A percentile compares a stretch with the other conserved stretches of the same genome.
phyloP scores from a whole-genome alignment of 1,284 basidiomycete species.

The Fomitopsis schrenkii region DNA sequence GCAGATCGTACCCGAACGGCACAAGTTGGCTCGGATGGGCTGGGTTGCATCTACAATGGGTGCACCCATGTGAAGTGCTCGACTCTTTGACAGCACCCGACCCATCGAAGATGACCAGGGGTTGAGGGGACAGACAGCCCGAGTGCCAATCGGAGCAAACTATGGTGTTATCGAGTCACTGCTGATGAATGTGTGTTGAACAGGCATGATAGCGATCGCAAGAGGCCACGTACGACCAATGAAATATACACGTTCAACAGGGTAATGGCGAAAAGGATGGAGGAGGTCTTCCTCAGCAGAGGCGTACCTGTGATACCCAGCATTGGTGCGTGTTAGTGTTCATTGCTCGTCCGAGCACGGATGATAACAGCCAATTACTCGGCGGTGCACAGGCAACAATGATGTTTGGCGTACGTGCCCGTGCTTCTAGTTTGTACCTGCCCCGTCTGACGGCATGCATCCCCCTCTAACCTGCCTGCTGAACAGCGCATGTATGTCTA shows the following conservation, averaged over 20 bases:
- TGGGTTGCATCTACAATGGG: not conserved
- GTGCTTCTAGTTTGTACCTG: not conserved
- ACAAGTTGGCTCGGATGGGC: not conserved
- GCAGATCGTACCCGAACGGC: not conserved
- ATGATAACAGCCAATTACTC: not conserved
- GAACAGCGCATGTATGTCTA: slow-evolving; percentile 56
- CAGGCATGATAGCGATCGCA: slow-evolving; percentile 87
- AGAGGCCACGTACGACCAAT: slow-evolving; percentile 71
- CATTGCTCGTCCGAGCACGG: not conserved
- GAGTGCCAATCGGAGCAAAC: not conserved
- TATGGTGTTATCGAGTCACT: not conserved
- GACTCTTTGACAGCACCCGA: not conserved
- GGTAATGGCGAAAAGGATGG: slow-evolving; percentile 67
- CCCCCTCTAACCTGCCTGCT: slow-evolving; percentile 11
- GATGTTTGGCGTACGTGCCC: slow-evolving; percentile 77
- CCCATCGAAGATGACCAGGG: not conserved
- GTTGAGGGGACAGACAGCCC: not conserved
- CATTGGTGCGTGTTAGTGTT: slow-evolving; percentile 50
- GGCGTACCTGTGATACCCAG: slow-evolving; percentile 83
- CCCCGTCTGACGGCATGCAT: slow-evolving; percentile 6
- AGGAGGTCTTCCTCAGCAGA: slow-evolving; percentile 58
- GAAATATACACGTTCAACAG: slow-evolving; percentile 83
- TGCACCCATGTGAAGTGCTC: too few relatives aligned
- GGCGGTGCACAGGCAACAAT: slow-evolving; percentile 62
- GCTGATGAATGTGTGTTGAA: not conserved